phyloP scores from a whole-genome alignment of 257 asterid species.

The Galeopsis tetrahit region DNA sequence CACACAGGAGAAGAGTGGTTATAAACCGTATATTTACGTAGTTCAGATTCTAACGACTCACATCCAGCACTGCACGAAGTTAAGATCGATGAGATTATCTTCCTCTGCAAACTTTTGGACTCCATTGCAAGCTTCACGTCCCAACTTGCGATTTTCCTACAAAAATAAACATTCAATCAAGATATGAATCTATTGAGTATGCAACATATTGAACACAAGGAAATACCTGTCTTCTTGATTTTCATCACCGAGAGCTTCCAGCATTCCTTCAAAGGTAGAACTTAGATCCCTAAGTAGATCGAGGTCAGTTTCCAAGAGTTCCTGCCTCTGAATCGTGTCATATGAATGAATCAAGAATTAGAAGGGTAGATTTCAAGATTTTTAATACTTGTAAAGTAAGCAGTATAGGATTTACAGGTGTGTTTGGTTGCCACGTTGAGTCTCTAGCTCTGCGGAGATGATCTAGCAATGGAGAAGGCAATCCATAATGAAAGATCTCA shows the following conservation, averaged over 20 bases:
- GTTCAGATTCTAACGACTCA: constrained; percentile 57
- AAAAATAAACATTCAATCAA: constrained; percentile 20
- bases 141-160: constrained; percentile 62
- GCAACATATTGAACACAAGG: constrained; percentile 6
- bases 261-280: constrained; percentile 67
- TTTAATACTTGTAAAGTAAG: constrained; percentile 16
- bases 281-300: constrained; percentile 61
- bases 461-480: constrained; percentile 71
- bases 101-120: constrained; percentile 64
- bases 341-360: constrained; percentile 21
- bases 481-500: constrained; percentile 67
- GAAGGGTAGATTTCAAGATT: constrained; percentile 3
- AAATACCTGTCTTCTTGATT: constrained; percentile 58
- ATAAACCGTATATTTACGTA: constrained; percentile 36
- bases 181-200: neutral
- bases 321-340: constrained; percentile 45
- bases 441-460: constrained; percentile 63
- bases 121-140: constrained; percentile 77
- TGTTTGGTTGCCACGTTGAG: constrained; percentile 39
- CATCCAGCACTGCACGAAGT: constrained; percentile 69
- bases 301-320: constrained; percentile 65
- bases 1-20: constrained; percentile 11
- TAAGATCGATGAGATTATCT: constrained; percentile 65
- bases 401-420: constrained; percentile 46
- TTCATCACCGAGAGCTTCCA: constrained; percentile 59